These are phyloP conservation scores for Sporothrix pallida DNA, from an alignment of 2,329 filamentous ascomycete genomes.

Conservation along the genomic window DNA sequence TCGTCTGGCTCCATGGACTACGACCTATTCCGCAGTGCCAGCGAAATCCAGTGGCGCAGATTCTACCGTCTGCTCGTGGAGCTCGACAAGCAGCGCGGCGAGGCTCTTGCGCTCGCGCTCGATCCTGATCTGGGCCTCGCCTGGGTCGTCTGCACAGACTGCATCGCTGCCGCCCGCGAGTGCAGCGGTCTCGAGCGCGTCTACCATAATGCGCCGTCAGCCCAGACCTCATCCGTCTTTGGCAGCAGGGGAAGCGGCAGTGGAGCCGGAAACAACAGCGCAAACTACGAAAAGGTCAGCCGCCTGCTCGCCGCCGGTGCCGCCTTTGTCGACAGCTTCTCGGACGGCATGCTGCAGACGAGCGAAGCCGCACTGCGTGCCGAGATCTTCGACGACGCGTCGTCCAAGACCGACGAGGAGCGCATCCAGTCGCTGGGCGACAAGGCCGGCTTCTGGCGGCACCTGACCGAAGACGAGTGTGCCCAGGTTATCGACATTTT, in stretches of 20 bases:
- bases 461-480: slow-evolving; percentile 82
- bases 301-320: slow-evolving; percentile 72
- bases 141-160: slow-evolving; percentile 85
- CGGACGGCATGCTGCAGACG: slow-evolving; percentile 70
- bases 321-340: slow-evolving; percentile 72
- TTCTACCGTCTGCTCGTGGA: slow-evolving; percentile 87
- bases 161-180: slow-evolving; percentile 76
- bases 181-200: slow-evolving; percentile 80
- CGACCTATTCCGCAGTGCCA: slow-evolving; percentile 72
- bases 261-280: not conserved
- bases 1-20: slow-evolving; percentile 73
- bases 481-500: slow-evolving; percentile 71
- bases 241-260: not conserved
- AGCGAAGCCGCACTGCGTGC: slow-evolving; percentile 70
- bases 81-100: slow-evolving; percentile 82
- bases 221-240: slow-evolving; percentile 42
- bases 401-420: slow-evolving; percentile 71
- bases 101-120: slow-evolving; percentile 77
- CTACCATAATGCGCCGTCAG: slow-evolving; percentile 65
- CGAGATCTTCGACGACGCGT: slow-evolving; percentile 76
- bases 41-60: slow-evolving; percentile 84
- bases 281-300: slow-evolving; percentile 59
- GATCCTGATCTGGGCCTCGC: slow-evolving; percentile 74
- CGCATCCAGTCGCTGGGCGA: slow-evolving; percentile 81
- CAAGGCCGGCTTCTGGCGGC: slow-evolving; percentile 75